Conservation (phyloP, 345 rosid species). For the Crucihimalaya himalaica region DNA sequence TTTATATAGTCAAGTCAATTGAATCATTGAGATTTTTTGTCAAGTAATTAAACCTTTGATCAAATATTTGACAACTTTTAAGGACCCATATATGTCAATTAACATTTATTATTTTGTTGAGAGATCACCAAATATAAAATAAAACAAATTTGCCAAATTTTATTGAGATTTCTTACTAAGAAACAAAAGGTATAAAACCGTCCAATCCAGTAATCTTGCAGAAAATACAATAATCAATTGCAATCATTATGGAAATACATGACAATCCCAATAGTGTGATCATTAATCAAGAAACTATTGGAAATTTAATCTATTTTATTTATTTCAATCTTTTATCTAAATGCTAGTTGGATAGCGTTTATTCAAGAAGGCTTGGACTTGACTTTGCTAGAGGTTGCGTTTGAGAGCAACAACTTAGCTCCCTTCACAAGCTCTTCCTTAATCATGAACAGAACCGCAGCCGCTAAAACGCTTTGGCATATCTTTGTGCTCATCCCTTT, state of each 20-base stretch:
- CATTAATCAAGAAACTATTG: slow-evolving; percentile 21
- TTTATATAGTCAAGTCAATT: not conserved
- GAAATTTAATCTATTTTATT: not conserved
- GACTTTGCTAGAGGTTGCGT: slow-evolving; percentile 23
- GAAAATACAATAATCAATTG: slow-evolving; percentile 27
- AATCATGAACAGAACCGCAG: slow-evolving; percentile 88
- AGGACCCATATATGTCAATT: not conserved
- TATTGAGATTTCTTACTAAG: not conserved
- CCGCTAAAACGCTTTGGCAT: slow-evolving; percentile 90
- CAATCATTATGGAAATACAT: slow-evolving; percentile 1
- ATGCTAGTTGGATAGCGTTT: slow-evolving; percentile 5
- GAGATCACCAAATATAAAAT: not conserved
- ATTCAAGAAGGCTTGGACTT: slow-evolving; percentile 43
- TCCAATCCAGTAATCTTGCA: slow-evolving; percentile 8
- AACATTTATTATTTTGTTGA: not conserved
- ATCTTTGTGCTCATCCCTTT: slow-evolving; percentile 96
- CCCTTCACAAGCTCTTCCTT: slow-evolving; percentile 93
- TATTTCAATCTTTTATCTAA: slow-evolving; percentile 30
- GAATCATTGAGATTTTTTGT: not conserved
- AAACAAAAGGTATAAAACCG: not conserved
- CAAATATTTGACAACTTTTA: not conserved
- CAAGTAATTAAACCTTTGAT: not conserved
- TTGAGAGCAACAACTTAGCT: slow-evolving; percentile 55
- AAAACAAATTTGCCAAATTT: not conserved
- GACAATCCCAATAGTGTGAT: not conserved